Evolutionary conservation across 2,329 filamentous ascomycete species (phyloP).

Genomic region (Emmonsiellopsis sp.): DNA sequence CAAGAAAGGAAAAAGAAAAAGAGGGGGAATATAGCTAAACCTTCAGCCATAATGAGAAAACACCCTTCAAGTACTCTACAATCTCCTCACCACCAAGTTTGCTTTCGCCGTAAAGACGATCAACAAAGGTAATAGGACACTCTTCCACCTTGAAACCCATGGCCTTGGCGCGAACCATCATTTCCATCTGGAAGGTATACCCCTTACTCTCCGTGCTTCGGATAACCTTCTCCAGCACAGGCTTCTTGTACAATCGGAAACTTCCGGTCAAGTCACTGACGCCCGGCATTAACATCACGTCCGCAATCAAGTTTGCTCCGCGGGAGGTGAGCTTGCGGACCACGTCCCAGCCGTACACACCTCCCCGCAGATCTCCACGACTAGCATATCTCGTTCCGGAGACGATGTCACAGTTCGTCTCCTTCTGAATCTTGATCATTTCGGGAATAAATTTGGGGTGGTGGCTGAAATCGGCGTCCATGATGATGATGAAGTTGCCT

Average conservation of each 20-base stretch:
- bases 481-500: conserved; percentile 97
- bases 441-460: conserved; percentile 97
- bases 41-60: conserved; percentile 67
- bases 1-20: conserved; percentile 4
- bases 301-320: conserved; percentile 85
- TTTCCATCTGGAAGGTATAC: conserved; percentile 99
- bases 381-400: conserved; percentile 92
- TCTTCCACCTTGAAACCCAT: conserved; percentile 92
- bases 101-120: conserved; percentile 87
- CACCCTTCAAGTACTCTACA: conserved; percentile 87
- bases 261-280: conserved; percentile 93
- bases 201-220: conserved; percentile 87
- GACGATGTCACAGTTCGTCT: conserved; percentile 83
- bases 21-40: conserved; percentile 38
- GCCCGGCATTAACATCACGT: conserved; percentile 83
- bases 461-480: conserved; percentile 99
- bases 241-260: conserved; percentile 90
- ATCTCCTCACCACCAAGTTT: conserved; percentile 95
- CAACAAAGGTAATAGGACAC: conserved; percentile 93
- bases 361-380: conserved; percentile 51
- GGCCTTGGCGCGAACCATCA: conserved; percentile 95
- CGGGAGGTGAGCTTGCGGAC: conserved; percentile 67
- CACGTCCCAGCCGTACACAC: conserved; percentile 94
- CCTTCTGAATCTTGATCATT: conserved; percentile 77
- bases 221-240: conserved; percentile 82